These are phyloP conservation scores for Viridothelium virens DNA, from an alignment of 495 filamentous ascomycete species.

Conservation along the genomic window DNA sequence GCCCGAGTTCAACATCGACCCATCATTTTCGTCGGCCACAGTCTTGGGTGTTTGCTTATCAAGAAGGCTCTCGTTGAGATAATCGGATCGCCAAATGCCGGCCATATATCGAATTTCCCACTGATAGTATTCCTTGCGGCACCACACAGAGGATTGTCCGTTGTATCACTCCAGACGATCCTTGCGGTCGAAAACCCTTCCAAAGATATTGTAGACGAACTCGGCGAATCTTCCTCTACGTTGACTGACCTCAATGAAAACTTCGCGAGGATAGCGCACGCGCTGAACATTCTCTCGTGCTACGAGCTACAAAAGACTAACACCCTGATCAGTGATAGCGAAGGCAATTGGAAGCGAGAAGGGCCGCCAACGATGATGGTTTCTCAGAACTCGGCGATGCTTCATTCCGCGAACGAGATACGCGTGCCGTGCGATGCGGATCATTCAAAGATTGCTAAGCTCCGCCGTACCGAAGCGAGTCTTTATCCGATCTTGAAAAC, in stretches of 20 bases:
- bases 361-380: background rate
- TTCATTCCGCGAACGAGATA: background rate
- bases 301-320: background rate
- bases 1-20: background rate
- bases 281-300: background rate
- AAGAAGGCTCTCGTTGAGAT: background rate
- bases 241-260: background rate
- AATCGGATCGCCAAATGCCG: background rate
- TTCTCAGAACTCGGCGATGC: background rate
- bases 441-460: conserved; percentile 6
- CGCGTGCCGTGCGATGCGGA: background rate
- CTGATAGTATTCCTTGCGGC: background rate
- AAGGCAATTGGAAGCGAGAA: background rate
- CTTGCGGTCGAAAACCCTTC: background rate
- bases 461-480: background rate
- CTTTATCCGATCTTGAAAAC: background rate
- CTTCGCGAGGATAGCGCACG: background rate
- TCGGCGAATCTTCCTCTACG: background rate
- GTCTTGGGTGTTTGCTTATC: background rate
- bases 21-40: background rate
- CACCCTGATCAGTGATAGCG: background rate
- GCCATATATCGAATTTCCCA: background rate
- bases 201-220: conserved; percentile 3
- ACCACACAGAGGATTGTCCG: background rate
- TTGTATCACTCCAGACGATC: background rate